Base-by-base conservation (phyloP, 768 basidiomycete species). In the Termitomyces sp. region DNA sequence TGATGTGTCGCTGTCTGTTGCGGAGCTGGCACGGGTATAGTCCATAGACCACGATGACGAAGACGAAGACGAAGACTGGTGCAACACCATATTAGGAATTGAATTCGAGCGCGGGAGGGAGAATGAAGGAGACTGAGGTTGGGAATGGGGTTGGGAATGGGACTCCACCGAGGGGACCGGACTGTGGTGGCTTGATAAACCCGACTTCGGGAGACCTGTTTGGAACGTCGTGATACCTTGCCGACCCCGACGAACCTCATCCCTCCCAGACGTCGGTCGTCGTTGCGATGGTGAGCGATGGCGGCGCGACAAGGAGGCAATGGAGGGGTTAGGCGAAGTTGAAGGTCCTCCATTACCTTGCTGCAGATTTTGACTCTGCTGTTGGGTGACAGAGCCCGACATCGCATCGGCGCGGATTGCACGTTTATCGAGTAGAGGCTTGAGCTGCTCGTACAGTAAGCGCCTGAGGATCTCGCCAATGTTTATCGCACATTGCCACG, bases 401-500 rank as follows among this genome's bases (percentile, higher is more conserved):
- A 49, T 27, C 32, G 29, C 32, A 36, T 31, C 53, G 20, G 49
- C 46, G 15, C 31, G 27, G 22, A 65, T 62, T 2, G 63, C 56
- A 52, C 67, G 66, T 22, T 68, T 66, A 47, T 77, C 70, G n/a
- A 78, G 60, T 7, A 72, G 60, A 3, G 76, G 75, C 52, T 69
- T 73, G 25, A 78, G 62, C 54, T 77, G 74, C 41, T 79, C 74
- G 31, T 73, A 64, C 49, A 77, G 56, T 10, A 82, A 69, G 10
- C 68, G 65, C n/a, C 68, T 65, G 49, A 83, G 68, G 39, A 82
- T 82, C 13, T 69, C 73, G 2, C 74, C 76, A 49, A 80, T 78
- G 58, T 75, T 76, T 4, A 67, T 73, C 1, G 81, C 80, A 56
- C 80, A 79, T 46, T 79, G 74, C 77, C 80, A 85, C 1, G 78